Evolutionary conservation across 225 moss, liverwort and hornwort genomes (phyloP), one percentile per base, ranked within the genome.

Genomic region (Asterella californica): DNA sequence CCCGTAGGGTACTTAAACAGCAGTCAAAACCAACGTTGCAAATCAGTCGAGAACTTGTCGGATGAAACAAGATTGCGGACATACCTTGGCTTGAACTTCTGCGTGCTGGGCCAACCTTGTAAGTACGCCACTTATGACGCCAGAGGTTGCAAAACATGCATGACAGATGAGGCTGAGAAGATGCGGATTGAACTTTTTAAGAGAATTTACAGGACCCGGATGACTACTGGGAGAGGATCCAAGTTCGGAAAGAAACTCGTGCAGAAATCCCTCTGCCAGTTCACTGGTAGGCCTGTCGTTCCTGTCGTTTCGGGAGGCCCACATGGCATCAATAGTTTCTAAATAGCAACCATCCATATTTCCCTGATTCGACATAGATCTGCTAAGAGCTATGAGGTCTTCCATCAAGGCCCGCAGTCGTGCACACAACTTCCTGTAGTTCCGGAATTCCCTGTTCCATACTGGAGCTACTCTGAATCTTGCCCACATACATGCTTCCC

Each of bases 41-140:
- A 0, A 5, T 21, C 59, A 59, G 24, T n/a, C n/a, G n/a, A n/a
- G n/a, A n/a, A n/a, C n/a, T 15, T 59, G 7, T 59, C 2, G 2
- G 22, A 21, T 29, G 10, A 2, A 54, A 74, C 12, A 29, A 30
- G 12, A 72, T 54, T 24, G 29, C 54, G 30, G 53, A 15, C 21
- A 27, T 72, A 85, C 88, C 83, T 88, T 88, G 1, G 78, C 74
- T 88, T 88, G 88, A 48, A 88, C 75, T 18, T 81, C 78, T 38
- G 78, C 85, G 60, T 85, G 81, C 46, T 74, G 72, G 38, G 83
- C 85, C 76, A 88, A 78, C 76, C 81, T 83, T 9, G 71, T 76
- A 72, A 88, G 85, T 76, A 88, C 79, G n/a, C 79, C 83, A 71
- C 77, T 78, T 64, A 85, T 67, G 66, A 83, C 68, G 47, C 76